phyloP scores from a whole-genome alignment of 2,329 filamentous ascomycete genomes.

The Fusarium phyllophilum region DNA sequence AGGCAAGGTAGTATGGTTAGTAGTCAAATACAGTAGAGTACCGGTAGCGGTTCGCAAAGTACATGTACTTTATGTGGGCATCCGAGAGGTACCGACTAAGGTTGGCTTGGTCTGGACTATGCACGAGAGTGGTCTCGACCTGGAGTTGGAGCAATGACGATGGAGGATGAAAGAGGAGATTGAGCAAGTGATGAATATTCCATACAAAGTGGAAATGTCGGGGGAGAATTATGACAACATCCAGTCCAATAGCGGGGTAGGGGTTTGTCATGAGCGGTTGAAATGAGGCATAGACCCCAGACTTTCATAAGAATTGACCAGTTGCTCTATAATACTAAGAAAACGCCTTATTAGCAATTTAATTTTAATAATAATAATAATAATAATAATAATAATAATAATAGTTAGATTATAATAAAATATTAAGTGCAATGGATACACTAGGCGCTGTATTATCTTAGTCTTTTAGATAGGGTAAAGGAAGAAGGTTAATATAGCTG shows the following conservation, averaged over 20 bases:
- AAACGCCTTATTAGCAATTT: too few species aligned
- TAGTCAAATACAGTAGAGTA: conserved; percentile 14
- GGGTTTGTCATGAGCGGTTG: conserved; percentile 19
- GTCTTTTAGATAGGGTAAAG: too few species aligned
- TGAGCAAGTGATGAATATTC: background rate
- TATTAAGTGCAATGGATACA: too few species aligned
- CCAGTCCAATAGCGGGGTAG: conserved; percentile 31
- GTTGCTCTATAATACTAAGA: too few species aligned
- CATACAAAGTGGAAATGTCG: background rate
- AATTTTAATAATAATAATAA: too few species aligned
- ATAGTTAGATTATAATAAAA: too few species aligned
- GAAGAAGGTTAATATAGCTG: too few species aligned
- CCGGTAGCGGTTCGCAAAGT: conserved; percentile 28
- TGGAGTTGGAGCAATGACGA: conserved; percentile 24
- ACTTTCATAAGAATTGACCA: too few species aligned
- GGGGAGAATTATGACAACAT: conserved; percentile 15
- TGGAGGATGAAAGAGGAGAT: conserved; percentile 8
- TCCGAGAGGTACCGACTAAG: background rate
- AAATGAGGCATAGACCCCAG: conserved; percentile 7
- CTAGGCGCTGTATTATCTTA: too few species aligned
- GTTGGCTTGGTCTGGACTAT: conserved; percentile 17
- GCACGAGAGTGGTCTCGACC: conserved; percentile 23
- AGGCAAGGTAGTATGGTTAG: background rate
- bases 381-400: too few species aligned
- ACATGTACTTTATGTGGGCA: conserved; percentile 26